Evolutionary conservation across 1,139 yeast genomes (phyloP).

Genomic region (Hyphopichia khmerensis): DNA sequence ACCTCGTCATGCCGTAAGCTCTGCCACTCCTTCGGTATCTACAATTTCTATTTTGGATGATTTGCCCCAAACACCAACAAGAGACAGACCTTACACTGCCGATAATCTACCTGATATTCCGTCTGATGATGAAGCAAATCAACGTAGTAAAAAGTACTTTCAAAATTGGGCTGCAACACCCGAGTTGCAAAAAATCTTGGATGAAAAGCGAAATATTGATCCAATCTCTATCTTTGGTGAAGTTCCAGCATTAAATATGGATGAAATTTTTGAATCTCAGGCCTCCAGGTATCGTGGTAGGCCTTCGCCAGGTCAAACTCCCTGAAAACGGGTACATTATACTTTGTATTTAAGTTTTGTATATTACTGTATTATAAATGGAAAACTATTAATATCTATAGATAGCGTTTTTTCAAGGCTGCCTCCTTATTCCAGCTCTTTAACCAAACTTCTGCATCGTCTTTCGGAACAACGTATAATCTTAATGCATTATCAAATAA

Average conservation of each 20-base stretch:
- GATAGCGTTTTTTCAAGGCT: slow-evolving; percentile 51
- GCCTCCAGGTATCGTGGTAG: slow-evolving; percentile 52
- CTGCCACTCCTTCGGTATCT: neutral
- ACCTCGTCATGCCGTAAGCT: neutral
- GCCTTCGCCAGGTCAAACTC: slow-evolving; percentile 49
- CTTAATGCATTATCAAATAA: slow-evolving; percentile 74
- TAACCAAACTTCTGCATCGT: slow-evolving; percentile 64
- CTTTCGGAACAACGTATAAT: slow-evolving; percentile 78
- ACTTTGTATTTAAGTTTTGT: slow-evolving; percentile 10
- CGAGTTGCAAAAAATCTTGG: slow-evolving; percentile 50
- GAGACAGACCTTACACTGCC: slow-evolving; percentile 10
- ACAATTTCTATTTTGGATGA: neutral
- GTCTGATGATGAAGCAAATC: slow-evolving; percentile 61
- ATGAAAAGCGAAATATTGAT: slow-evolving; percentile 60
- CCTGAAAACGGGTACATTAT: neutral
- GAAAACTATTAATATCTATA: slow-evolving; percentile 6
- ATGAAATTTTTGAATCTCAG: slow-evolving; percentile 60
- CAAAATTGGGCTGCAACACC: slow-evolving; percentile 77
- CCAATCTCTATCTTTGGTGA: slow-evolving; percentile 81
- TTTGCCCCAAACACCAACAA: slow-evolving; percentile 9
- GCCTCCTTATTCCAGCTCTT: slow-evolving; percentile 63
- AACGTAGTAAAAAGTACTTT: slow-evolving; percentile 38
- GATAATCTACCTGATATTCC: slow-evolving; percentile 44
- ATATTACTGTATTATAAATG: slow-evolving; percentile 1
- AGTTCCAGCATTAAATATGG: slow-evolving; percentile 65